A percentile compares a stretch with the other conserved stretches of the same genome.
These are phyloP conservation scores for Phalaenopsis aphrodite DNA, from an alignment of 106 monocot genomes.

Conservation along the genomic window DNA sequence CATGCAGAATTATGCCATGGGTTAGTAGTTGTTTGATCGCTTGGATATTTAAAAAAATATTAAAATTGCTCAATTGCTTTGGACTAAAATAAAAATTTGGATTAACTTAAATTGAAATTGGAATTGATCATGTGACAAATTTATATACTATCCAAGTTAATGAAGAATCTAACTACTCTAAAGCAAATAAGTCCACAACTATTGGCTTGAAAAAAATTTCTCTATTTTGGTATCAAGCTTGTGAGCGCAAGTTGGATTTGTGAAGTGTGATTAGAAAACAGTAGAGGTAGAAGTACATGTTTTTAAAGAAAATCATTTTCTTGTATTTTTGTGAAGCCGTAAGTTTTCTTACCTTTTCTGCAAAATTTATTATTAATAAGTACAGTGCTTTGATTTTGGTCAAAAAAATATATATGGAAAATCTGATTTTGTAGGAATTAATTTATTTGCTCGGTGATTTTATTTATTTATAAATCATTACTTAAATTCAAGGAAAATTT, in stretches of 20 bases:
- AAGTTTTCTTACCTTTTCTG: background rate
- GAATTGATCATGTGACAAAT: background rate
- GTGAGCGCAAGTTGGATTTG: no score
- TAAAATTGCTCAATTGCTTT: background rate
- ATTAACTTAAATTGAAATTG: background rate
- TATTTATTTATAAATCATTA: background rate
- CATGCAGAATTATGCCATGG: no score
- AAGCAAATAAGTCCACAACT: background rate
- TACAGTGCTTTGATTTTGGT: background rate
- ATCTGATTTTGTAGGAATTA: background rate
- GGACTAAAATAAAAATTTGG: background rate
- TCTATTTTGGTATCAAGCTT: background rate
- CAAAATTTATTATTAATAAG: background rate
- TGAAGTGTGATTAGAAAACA: background rate
- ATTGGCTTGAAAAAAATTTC: background rate
- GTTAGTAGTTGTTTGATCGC: no score
- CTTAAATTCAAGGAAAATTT: background rate
- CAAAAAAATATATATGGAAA: background rate
- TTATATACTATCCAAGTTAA: background rate
- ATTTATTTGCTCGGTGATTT: background rate
- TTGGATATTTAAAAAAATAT: no score
- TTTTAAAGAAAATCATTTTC: background rate
- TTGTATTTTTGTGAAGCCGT: background rate
- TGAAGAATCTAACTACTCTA: background rate
- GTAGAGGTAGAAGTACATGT: no score